Evolutionary conservation across 768 basidiomycete species (phyloP), one percentile per base, ranked within the genome.

Genomic region (Pulveroboletus sp.): DNA sequence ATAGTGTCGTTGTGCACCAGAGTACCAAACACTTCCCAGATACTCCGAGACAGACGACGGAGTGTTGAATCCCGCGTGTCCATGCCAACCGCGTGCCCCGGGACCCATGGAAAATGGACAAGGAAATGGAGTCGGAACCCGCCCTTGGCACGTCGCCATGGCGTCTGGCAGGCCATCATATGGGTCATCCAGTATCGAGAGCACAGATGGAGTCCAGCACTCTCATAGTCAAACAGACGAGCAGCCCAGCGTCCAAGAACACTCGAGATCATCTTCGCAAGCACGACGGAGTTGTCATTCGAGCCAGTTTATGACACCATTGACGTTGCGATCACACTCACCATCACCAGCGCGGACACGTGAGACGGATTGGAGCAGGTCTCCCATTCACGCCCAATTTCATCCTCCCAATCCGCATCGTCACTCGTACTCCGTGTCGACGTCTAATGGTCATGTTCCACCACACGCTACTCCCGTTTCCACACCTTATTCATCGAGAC

Each of bases 1-100:
- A 29, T 27, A 90, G 87, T 94, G 90, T 68, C 84, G 89, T 23
- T 94, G 90, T 61, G 81, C 86, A 56, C 79, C 87, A 4, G 85
- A 91, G 52, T 87, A 81, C 77, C 84, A 80, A 49, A 77, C 81
- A 0, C 82, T 95, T 4, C 93, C 94, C 0, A 78, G 78, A 10
- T 95, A 95, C 65, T 74, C 80, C 4, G 73, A 76, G 50, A 59
- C 57, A 19, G 61, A 61, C 23, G 57, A 51, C 23, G 21, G 37
- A n/a, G 41, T 14, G 6, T 27, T 36, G 24, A 13, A 36, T 33
- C 35, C n/a, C 3, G 66, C 52, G 19, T 83, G 81, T 50, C 79
- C 79, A 4, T 84, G 82, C 52, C 68, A 52, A 7, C 29, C 37
- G 13, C 34, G 27, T 27, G 11, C 5, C 19, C 6, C 23, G 35